Percentiles rank a stretch among this genome's conserved stretches.
These are phyloP conservation scores for Xylariaceae sp. DNA, from an alignment of 2,329 filamentous ascomycete species.

Conservation along the genomic window DNA sequence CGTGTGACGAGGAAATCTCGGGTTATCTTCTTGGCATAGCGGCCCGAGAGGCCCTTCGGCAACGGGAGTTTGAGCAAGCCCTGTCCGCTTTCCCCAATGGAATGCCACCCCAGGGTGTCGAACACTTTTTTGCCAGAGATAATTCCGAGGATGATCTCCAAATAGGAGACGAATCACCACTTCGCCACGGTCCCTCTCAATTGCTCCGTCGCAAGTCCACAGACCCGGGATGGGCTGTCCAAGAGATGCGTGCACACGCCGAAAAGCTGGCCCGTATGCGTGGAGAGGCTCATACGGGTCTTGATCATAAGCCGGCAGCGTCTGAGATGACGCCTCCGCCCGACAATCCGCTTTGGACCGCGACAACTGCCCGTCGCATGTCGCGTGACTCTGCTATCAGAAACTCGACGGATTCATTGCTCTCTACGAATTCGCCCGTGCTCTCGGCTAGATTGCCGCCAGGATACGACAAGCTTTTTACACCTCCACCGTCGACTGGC, in stretches of 20 bases:
- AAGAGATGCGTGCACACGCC: conserved; percentile 75
- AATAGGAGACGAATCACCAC: conserved; percentile 38
- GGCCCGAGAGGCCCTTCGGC: conserved; percentile 72
- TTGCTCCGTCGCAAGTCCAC: conserved; percentile 55
- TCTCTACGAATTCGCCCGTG: conserved; percentile 26
- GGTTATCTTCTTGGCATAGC: conserved; percentile 76
- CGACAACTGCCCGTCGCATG: conserved; percentile 25
- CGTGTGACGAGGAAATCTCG: conserved; percentile 70
- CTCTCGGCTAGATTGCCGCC: conserved; percentile 23
- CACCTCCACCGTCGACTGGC: conserved; percentile 35
- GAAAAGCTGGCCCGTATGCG: conserved; percentile 56
- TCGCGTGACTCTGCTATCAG: conserved; percentile 28
- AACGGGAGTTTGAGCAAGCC: conserved; percentile 68
- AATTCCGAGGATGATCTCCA: conserved; percentile 55
- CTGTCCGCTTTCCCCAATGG: conserved; percentile 72
- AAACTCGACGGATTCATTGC: conserved; percentile 25
- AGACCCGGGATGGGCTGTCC: conserved; percentile 68
- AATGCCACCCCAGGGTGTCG: conserved; percentile 63
- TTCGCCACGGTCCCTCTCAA: conserved; percentile 36
- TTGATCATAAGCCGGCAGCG: conserved; percentile 31
- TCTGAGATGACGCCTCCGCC: conserved; percentile 30
- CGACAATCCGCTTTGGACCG: conserved; percentile 31
- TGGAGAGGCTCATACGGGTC: conserved; percentile 35
- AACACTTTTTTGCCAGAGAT: conserved; percentile 66
- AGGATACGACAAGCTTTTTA: conserved; percentile 20